phyloP scores from a whole-genome alignment of 805 yeast genomes.

The Wickerhamiella australiensis region DNA sequence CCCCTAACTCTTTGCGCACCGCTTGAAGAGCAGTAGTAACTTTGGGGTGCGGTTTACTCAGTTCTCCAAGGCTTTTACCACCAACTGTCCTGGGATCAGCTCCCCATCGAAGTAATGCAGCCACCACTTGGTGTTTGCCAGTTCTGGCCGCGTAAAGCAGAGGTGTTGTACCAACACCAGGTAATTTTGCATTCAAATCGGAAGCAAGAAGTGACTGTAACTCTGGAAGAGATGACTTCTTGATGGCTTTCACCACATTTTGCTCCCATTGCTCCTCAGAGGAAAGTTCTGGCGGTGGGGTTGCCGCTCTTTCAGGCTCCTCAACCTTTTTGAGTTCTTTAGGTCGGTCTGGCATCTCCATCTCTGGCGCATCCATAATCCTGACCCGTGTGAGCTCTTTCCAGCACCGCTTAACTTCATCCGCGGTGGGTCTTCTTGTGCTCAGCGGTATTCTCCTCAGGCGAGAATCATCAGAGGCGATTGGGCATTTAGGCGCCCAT shows the following conservation, averaged over 20 bases:
- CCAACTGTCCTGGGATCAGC: slow-evolving; percentile 51
- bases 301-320: slow-evolving; percentile 13
- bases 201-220: slow-evolving; percentile 48
- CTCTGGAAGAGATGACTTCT: slow-evolving; percentile 67
- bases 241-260: slow-evolving; percentile 48
- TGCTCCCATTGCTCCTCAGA: slow-evolving; percentile 26
- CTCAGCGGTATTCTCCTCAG: slow-evolving; percentile 73
- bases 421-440: slow-evolving; percentile 72
- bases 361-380: slow-evolving; percentile 43
- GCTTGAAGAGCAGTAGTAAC: slow-evolving; percentile 47
- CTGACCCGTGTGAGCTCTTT: slow-evolving; percentile 52
- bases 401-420: slow-evolving; percentile 80
- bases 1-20: slow-evolving; percentile 58
- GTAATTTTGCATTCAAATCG: slow-evolving; percentile 43
- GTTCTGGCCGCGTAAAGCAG: slow-evolving; percentile 66
- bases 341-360: slow-evolving; percentile 26
- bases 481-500: slow-evolving; percentile 41
- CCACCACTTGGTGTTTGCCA: slow-evolving; percentile 56
- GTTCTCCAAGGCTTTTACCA: slow-evolving; percentile 60
- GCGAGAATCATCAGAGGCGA: slow-evolving; percentile 46
- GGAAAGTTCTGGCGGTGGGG: slow-evolving; percentile 19
- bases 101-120: slow-evolving; percentile 46
- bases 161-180: slow-evolving; percentile 46
- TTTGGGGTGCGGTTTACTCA: slow-evolving; percentile 34
- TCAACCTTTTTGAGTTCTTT: slow-evolving; percentile 17